Evolutionary conservation across 139 green algal genomes (phyloP).

Genomic region (Medakamo hakoo): DNA sequence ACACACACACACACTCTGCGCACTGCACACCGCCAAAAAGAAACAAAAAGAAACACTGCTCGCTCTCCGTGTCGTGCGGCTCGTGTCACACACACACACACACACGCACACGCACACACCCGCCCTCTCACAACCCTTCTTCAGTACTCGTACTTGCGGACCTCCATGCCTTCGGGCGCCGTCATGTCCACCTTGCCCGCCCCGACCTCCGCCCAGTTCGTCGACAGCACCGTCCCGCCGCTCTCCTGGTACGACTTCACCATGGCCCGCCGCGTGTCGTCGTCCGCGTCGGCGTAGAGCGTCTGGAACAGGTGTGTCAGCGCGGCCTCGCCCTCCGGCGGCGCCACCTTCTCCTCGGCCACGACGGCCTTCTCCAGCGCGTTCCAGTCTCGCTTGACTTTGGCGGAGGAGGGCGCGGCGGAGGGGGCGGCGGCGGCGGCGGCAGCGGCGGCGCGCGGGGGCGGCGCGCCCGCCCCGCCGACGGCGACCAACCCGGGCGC

Average conservation of each 20-base stretch:
- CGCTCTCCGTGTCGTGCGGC: not conserved
- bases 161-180: not conserved
- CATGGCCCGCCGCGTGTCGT: conserved; percentile 86
- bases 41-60: not conserved
- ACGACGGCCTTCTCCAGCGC: conserved; percentile 47
- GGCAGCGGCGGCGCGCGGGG: conserved; percentile 4
- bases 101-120: too few species aligned
- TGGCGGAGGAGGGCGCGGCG: not conserved
- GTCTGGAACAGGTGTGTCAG: conserved; percentile 59
- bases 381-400: conserved; percentile 42
- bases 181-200: conserved; percentile 45
- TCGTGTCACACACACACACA: too few species aligned
- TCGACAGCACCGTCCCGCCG: conserved; percentile 83
- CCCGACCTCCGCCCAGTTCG: conserved; percentile 92
- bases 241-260: conserved; percentile 83
- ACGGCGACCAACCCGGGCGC: not conserved
- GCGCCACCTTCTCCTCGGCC: conserved; percentile 64
- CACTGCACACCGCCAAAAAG: too few species aligned
- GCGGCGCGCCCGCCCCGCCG: not conserved
- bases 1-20: too few species aligned
- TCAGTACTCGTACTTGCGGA: not conserved
- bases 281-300: conserved; percentile 54
- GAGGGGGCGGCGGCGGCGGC: not conserved
- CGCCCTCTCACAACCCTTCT: not conserved
- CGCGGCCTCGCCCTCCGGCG: conserved; percentile 55